These are phyloP conservation scores for Candida vartiovaarae DNA, from an alignment of 805 yeast genomes.

Conservation along the genomic window DNA sequence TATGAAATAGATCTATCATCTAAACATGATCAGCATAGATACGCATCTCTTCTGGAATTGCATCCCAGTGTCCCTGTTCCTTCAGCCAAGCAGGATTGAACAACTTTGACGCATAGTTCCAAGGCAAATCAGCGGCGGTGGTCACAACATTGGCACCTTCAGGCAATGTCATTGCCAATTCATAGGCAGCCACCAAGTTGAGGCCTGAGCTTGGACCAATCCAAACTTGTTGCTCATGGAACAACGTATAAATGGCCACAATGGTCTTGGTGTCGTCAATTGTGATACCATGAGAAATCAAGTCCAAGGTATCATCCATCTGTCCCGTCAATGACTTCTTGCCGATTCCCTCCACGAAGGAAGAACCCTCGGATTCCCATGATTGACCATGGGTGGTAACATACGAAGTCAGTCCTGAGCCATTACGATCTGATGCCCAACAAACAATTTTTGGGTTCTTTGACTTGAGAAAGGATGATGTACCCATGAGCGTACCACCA, in stretches of 20 bases:
- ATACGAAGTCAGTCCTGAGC: conserved; percentile 50
- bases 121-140: conserved; percentile 17
- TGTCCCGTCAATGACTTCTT: conserved; percentile 19
- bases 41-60: conserved; percentile 13
- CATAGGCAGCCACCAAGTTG: conserved; percentile 18
- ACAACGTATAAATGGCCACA: conserved; percentile 11
- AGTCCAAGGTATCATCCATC: conserved; percentile 12
- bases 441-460: conserved; percentile 32
- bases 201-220: conserved; percentile 21
- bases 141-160: conserved; percentile 22
- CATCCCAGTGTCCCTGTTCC: conserved; percentile 18
- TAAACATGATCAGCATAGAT: conserved; percentile 8
- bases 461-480: conserved; percentile 54
- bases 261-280: conserved; percentile 15
- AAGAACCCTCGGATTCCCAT: conserved; percentile 20
- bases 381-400: conserved; percentile 13
- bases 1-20: no score
- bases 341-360: conserved; percentile 23
- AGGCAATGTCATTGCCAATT: conserved; percentile 17
- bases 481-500: conserved; percentile 78
- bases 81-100: conserved; percentile 15
- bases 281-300: conserved; percentile 14
- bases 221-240: conserved; percentile 13
- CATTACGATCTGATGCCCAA: conserved; percentile 75
- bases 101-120: conserved; percentile 19